These are phyloP conservation scores for Cladophialophora chaetospira DNA, from an alignment of 2,329 filamentous ascomycete genomes.

Conservation along the genomic window DNA sequence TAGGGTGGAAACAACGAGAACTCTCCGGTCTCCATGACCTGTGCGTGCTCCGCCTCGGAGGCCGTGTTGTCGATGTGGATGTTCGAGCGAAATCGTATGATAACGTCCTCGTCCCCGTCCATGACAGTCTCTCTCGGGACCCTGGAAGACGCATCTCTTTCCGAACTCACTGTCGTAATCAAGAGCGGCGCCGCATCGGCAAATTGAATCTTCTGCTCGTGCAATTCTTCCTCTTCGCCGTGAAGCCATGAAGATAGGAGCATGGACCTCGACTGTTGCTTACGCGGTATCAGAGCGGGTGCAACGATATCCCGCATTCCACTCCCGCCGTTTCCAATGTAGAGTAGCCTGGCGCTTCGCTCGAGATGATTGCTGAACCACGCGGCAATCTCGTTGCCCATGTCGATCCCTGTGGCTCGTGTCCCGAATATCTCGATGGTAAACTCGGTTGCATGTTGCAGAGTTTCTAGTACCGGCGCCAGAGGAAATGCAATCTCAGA, in stretches of 20 bases:
- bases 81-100: slow-evolving; percentile 18
- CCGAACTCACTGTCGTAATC: slow-evolving; percentile 12
- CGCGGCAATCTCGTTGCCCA: slow-evolving; percentile 9
- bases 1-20: neutral
- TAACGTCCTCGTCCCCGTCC: slow-evolving; percentile 4
- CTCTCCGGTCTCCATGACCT: neutral
- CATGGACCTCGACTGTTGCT: neutral
- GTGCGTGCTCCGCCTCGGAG: neutral
- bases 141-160: slow-evolving; percentile 2
- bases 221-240: slow-evolving; percentile 2
- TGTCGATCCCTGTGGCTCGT: slow-evolving; percentile 6
- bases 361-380: slow-evolving; percentile 16
- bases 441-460: neutral
- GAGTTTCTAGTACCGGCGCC: neutral
- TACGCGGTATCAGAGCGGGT: slow-evolving; percentile 17
- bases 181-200: slow-evolving; percentile 13
- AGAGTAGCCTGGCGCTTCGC: slow-evolving; percentile 8
- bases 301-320: slow-evolving; percentile 6
- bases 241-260: neutral
- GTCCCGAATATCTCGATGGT: slow-evolving; percentile 14
- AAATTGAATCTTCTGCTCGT: slow-evolving; percentile 18
- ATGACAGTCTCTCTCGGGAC: neutral
- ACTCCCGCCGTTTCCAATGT: slow-evolving; percentile 1
- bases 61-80: slow-evolving; percentile 13
- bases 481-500: slow-evolving; percentile 3